Evolutionary conservation across 768 basidiomycete genomes (phyloP), one percentile per base, ranked within the genome.

Genomic region (Suillus clintonianus): DNA sequence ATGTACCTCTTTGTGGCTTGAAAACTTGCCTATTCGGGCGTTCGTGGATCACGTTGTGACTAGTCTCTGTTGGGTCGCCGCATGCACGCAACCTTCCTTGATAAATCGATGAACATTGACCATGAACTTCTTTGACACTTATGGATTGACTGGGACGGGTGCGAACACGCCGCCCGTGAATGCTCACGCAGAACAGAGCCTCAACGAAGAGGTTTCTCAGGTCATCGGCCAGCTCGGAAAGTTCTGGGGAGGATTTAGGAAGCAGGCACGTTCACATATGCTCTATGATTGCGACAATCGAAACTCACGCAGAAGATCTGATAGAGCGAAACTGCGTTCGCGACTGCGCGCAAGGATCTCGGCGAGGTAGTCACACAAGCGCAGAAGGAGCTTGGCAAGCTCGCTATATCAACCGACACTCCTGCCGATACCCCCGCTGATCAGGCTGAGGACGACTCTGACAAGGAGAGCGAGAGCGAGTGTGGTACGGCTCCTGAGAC

Each of bases 201-300:
- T 97, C 50, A 89, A 96, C 70, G 90, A 96, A 70, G 95, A 97
- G 75, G 92, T 97, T 15, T 84, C 84, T 2, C 90, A 97, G 70
- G 95, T 95, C 27, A 86, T 96, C 47, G 92, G 92, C n/a, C 90
- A 93, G 70, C 80, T 97, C 14, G 88, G 89, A 34, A 82, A 89
- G 59, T 89, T 95, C 72, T 97, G 95, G 95, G 94, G 94, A 51
- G 91, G 93, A 36, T 91, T 96, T 71, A 86, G 88, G 80, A 92
- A 90, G 74, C 94, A 95, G 88, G 94, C 88, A 68, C 67, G 86
- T 70, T 57, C 27, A 41, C 24, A 41, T 41, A 56, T 5, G n/a
- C 50, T 56, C 41, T 27, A 34, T 32, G 24, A 56, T 36, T 10
- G n/a, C 43, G 53, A 17, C 17, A 22, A 32, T 50, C n/a, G 22